These are phyloP conservation scores for Eucalyptus microcorys DNA, from an alignment of 345 rosid species.

Conservation along the genomic window DNA sequence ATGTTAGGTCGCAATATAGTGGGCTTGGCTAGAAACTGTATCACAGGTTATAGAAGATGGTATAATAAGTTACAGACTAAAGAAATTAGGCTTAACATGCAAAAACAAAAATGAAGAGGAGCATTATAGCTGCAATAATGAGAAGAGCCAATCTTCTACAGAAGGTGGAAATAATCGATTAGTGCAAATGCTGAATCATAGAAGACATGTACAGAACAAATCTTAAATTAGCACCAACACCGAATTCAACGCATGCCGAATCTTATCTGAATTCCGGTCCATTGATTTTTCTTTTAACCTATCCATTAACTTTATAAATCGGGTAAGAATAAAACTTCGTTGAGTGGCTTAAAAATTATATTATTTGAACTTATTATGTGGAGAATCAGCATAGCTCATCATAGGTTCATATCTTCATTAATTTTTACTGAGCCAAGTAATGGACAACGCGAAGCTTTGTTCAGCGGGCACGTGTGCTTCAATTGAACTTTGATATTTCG, in stretches of 20 bases:
- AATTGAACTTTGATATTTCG: not conserved
- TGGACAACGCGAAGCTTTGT: not conserved
- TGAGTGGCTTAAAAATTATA: not conserved
- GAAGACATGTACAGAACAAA: not conserved
- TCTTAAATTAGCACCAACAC: constrained; percentile 1
- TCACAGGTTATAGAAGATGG: not conserved
- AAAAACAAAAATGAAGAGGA: not conserved
- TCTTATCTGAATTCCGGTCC: constrained; percentile 4
- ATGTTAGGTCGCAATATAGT: not conserved
- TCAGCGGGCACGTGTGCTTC: not conserved
- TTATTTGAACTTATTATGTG: not conserved
- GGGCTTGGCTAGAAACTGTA: not conserved
- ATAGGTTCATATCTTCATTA: not conserved
- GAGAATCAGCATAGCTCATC: not conserved
- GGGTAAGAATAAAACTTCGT: not conserved
- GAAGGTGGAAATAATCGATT: not conserved
- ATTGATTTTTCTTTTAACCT: not conserved
- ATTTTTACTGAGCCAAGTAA: not conserved
- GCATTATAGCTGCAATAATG: constrained; percentile 22
- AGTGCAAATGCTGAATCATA: not conserved
- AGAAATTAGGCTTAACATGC: not conserved
- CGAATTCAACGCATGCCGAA: constrained; percentile 7
- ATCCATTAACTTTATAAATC: not conserved
- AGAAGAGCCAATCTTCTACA: constrained; percentile 17
- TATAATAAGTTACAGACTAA: not conserved